Percentiles rank a stretch among this genome's conserved stretches.
phyloP scores from a whole-genome alignment of 2,329 filamentous ascomycete genomes.

The Stenocarpella maydis region DNA sequence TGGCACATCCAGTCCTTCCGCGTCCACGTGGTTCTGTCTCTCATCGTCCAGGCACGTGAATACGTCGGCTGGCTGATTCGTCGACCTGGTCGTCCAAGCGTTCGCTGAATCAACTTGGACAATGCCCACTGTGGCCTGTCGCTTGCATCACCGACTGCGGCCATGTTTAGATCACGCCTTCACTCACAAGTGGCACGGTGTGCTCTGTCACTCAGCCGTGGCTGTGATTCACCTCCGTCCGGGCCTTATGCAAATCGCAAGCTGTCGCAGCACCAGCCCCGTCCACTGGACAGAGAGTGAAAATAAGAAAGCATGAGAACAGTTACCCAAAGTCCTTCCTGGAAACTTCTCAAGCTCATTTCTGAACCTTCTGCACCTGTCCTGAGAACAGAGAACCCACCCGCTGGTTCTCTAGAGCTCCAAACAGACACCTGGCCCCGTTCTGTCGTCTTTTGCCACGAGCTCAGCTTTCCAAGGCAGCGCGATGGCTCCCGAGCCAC shows the following conservation, averaged over 20 bases:
- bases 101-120: no score
- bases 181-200: neutral
- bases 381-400: no score
- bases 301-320: neutral
- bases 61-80: neutral
- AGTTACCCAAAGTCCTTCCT: no score
- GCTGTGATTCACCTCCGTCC: neutral
- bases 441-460: neutral
- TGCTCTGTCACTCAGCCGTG: neutral
- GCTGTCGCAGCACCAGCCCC: no score
- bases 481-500: neutral
- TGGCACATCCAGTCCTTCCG: neutral
- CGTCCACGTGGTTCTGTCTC: neutral
- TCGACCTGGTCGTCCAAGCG: neutral
- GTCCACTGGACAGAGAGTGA: no score
- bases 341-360: neutral
- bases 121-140: no score
- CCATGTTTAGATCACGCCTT: neutral
- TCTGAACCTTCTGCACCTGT: neutral
- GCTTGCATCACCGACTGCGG: neutral
- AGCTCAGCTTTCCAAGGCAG: no score
- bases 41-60: neutral
- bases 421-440: neutral
- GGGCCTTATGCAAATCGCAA: neutral
- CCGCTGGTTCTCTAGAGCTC: no score